phyloP scores from a whole-genome alignment of 441 rosid species.

The Theobroma grandiflorum region DNA sequence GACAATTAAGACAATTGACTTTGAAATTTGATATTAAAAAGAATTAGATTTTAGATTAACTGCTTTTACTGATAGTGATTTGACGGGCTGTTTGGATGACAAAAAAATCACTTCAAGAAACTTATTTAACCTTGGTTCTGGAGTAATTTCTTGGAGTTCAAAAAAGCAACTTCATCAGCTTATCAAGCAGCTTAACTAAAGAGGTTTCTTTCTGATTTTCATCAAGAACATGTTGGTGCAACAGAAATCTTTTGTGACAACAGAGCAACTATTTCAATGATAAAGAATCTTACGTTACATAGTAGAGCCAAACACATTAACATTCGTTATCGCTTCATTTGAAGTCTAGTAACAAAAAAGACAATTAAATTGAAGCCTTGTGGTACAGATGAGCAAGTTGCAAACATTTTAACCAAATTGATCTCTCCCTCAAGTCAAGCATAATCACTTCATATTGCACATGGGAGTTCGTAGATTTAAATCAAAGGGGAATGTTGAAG shows the following conservation, averaged over 20 bases:
- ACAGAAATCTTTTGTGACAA: conserved; percentile 12
- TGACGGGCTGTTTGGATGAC: neutral
- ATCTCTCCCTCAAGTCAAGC: too few relatives aligned
- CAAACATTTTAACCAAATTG: too few relatives aligned
- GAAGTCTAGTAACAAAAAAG: neutral
- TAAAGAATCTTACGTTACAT: conserved; percentile 6
- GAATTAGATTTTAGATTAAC: neutral
- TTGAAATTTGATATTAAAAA: neutral
- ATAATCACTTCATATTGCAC: too few relatives aligned
- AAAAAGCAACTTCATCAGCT: conserved; percentile 11
- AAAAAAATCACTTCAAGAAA: neutral
- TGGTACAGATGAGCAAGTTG: too few relatives aligned
- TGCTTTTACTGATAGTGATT: neutral
- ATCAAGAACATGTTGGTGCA: neutral
- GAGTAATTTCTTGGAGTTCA: conserved; percentile 14
- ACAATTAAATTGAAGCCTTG: too few relatives aligned
- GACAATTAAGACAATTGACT: conserved; percentile 6
- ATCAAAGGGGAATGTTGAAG: too few relatives aligned
- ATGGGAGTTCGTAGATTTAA: too few relatives aligned
- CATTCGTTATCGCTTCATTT: neutral
- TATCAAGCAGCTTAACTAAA: conserved; percentile 20
- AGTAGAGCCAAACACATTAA: conserved; percentile 16
- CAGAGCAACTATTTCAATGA: conserved; percentile 1
- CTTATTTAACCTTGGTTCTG: neutral
- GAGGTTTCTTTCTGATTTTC: neutral